phyloP scores from a whole-genome alignment of 768 basidiomycete genomes.

The Coprinellus aureogranulatus region DNA sequence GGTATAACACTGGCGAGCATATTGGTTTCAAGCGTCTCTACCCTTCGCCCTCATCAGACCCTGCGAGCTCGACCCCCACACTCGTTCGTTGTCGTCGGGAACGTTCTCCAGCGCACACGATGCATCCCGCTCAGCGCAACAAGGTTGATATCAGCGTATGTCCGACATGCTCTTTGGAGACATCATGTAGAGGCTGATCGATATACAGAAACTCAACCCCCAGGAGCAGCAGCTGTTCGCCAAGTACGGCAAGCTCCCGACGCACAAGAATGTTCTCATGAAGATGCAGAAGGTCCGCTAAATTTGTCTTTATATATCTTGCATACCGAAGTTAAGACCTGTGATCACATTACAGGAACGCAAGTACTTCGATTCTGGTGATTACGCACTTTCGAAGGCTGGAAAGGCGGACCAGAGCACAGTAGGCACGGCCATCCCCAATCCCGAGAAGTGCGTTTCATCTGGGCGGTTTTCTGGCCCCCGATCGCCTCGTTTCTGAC shows the following conservation, averaged over 20 bases:
- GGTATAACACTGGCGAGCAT: not conserved
- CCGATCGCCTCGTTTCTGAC: constrained; percentile 14
- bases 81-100: constrained; percentile 22
- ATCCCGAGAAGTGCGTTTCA: constrained; percentile 83
- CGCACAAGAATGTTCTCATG: constrained; percentile 87
- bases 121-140: constrained; percentile 80
- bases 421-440: constrained; percentile 97
- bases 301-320: constrained; percentile 8
- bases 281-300: constrained; percentile 89
- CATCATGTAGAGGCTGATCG: constrained; percentile 14
- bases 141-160: constrained; percentile 93
- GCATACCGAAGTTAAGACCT: constrained; percentile 9
- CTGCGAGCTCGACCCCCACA: constrained; percentile 13
- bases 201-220: constrained; percentile 67
- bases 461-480: not conserved
- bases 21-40: not conserved
- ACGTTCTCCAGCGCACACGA: constrained; percentile 33
- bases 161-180: constrained; percentile 11
- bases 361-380: constrained; percentile 99
- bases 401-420: constrained; percentile 83
- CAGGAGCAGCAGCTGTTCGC: constrained; percentile 94
- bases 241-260: constrained; percentile 92
- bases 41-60: constrained; percentile 1
- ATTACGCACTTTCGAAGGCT: constrained; percentile 96
- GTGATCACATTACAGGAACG: constrained; percentile 65